Evolutionary conservation across 192 early-diverging fungal genomes (phyloP).

Genomic region (Backusella macrospora): DNA sequence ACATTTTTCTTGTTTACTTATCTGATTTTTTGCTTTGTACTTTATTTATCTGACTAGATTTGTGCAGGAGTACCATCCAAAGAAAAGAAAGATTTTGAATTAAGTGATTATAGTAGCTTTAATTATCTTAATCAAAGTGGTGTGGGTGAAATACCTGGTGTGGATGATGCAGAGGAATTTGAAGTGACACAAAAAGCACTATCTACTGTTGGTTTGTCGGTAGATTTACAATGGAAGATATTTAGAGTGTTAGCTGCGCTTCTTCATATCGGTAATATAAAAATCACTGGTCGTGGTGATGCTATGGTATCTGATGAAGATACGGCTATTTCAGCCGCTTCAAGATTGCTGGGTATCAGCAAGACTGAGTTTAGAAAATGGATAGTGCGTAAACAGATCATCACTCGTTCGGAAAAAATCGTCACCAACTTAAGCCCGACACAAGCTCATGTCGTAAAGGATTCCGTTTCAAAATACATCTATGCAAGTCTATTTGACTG

Average conservation of each 20-base stretch:
- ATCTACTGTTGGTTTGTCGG: slow-evolving; percentile 83
- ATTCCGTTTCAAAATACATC: slow-evolving; percentile 97
- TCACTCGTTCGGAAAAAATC: slow-evolving; percentile 92
- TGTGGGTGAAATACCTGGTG: slow-evolving; percentile 74
- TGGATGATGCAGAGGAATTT: slow-evolving; percentile 95
- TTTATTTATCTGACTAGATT: slow-evolving; percentile 45
- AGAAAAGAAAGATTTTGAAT: slow-evolving; percentile 77
- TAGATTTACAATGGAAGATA: slow-evolving; percentile 83
- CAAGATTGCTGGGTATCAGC: slow-evolving; percentile 77
- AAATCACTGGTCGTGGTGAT: slow-evolving; percentile 70
- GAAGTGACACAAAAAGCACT: slow-evolving; percentile 84
- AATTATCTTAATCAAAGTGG: slow-evolving; percentile 90
- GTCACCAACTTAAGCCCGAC: slow-evolving; percentile 74
- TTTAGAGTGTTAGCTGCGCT: slow-evolving; percentile 91
- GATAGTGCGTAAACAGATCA: slow-evolving; percentile 95
- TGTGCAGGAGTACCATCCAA: slow-evolving; percentile 85
- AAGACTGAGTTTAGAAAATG: slow-evolving; percentile 88
- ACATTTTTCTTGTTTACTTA: not conserved
- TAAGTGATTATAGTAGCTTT: slow-evolving; percentile 73
- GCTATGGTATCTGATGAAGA: slow-evolving; percentile 81
- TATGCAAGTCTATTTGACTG: slow-evolving; percentile 97
- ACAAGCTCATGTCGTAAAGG: slow-evolving; percentile 81
- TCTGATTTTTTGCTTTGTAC: not conserved
- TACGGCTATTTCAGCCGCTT: slow-evolving; percentile 64
- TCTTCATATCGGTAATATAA: slow-evolving; percentile 96